Conservation (phyloP, 164 flowering plant species). For the Amborella trichopoda region DNA sequence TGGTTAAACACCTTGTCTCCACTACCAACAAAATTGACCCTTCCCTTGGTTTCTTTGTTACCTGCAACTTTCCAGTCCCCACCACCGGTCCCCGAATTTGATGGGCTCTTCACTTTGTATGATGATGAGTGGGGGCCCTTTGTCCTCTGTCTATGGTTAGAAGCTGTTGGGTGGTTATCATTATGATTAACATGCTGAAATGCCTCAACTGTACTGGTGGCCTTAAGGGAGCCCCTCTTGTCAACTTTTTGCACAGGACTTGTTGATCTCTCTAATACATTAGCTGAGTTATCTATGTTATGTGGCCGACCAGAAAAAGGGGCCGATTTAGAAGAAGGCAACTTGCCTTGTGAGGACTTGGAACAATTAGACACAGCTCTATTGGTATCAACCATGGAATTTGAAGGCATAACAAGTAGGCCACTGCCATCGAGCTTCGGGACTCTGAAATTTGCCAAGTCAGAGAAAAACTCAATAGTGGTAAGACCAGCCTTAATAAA, state of each 20-base stretch:
- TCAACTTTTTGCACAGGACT: constrained; percentile 16
- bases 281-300: constrained; percentile 20
- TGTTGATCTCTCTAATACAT: constrained; percentile 12
- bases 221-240: constrained; percentile 12
- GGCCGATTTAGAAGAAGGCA: constrained; percentile 18
- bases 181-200: too few species aligned
- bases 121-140: too few species aligned
- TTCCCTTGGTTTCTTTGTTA: constrained; percentile 1
- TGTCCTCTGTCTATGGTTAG: too few species aligned
- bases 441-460: constrained; percentile 43
- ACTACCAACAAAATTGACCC: too few species aligned
- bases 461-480: constrained; percentile 52
- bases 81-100: constrained; percentile 18
- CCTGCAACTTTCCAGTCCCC: constrained; percentile 14
- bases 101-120: too few species aligned
- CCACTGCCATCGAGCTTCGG: constrained; percentile 43
- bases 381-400: constrained; percentile 38
- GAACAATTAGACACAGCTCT: constrained; percentile 19
- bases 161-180: too few species aligned
- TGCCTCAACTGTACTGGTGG: too few species aligned
- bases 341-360: constrained; percentile 22
- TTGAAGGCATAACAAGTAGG: constrained; percentile 11
- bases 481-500: constrained; percentile 60
- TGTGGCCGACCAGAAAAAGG: constrained; percentile 17
- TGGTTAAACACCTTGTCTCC: constrained; percentile 4